phyloP scores from a whole-genome alignment of 2,329 filamentous ascomycete genomes.

The Colletotrichum sidae region DNA sequence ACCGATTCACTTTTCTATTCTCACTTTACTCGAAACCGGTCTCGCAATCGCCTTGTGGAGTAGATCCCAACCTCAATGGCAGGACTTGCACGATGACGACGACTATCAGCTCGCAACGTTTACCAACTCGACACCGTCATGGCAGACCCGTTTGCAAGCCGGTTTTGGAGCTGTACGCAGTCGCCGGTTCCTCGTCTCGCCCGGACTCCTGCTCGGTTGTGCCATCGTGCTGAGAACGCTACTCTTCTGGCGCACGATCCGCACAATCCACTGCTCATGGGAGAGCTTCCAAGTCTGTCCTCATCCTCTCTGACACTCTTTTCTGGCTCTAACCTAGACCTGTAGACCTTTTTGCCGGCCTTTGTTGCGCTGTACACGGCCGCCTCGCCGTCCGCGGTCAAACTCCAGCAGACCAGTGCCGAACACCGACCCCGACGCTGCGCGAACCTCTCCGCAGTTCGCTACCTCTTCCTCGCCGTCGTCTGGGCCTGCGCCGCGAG shows the following conservation, averaged over 20 bases:
- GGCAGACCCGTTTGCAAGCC: conserved; percentile 23
- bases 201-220: conserved; percentile 40
- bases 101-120: conserved; percentile 19
- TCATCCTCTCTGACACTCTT: no score
- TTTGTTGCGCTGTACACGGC: conserved; percentile 41
- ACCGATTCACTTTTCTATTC: conserved; percentile 49
- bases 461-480: conserved; percentile 42
- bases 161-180: conserved; percentile 14
- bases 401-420: conserved; percentile 42
- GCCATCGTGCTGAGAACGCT: conserved; percentile 43
- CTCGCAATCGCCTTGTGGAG: conserved; percentile 37
- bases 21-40: conserved; percentile 43
- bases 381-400: conserved; percentile 37
- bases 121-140: neutral
- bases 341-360: conserved; percentile 48
- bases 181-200: conserved; percentile 31
- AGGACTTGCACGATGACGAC: conserved; percentile 11
- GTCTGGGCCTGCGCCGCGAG: conserved; percentile 48
- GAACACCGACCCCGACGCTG: conserved; percentile 25
- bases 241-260: conserved; percentile 46
- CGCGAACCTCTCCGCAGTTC: conserved; percentile 17
- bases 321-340: neutral
- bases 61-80: conserved; percentile 24
- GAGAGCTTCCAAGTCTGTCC: conserved; percentile 46
- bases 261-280: conserved; percentile 49